Conservation (phyloP, 177 flowering plant species). For the Telopea speciosissima region DNA sequence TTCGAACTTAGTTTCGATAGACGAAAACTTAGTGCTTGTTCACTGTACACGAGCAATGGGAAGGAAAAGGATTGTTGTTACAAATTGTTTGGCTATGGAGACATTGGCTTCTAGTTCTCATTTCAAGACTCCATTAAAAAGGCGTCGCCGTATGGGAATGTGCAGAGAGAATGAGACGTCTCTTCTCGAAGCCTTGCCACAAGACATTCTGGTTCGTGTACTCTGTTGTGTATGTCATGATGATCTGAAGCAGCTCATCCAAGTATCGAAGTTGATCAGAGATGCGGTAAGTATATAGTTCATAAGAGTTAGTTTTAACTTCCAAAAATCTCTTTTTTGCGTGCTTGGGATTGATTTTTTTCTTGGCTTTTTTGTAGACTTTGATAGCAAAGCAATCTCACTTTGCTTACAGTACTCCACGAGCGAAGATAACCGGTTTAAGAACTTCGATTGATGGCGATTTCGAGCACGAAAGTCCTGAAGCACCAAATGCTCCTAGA, state of each 20-base stretch:
- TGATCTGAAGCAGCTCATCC: conserved; percentile 66
- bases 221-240: conserved; percentile 70
- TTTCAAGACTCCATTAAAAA: conserved; percentile 26
- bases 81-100: conserved; percentile 15
- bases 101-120: conserved; percentile 6
- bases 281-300: conserved; percentile 56
- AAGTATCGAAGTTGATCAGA: conserved; percentile 54
- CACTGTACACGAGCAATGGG: conserved; percentile 38
- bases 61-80: conserved; percentile 49
- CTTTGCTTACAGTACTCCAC: conserved; percentile 56
- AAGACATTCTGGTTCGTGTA: conserved; percentile 65
- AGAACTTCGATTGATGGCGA: conserved; percentile 18
- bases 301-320: neutral
- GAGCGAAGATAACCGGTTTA: conserved; percentile 33
- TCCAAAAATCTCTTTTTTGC: neutral
- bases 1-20: neutral
- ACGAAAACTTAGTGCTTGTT: conserved; percentile 27
- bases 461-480: conserved; percentile 17
- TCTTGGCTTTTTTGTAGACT: conserved; percentile 36
- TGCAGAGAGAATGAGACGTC: conserved; percentile 16
- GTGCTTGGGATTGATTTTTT: neutral
- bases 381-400: conserved; percentile 50
- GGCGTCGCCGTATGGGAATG: conserved; percentile 11
- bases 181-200: conserved; percentile 50
- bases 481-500: conserved; percentile 63